phyloP scores from a whole-genome alignment of 1,284 basidiomycete genomes.

The Puccinia polysora region DNA sequence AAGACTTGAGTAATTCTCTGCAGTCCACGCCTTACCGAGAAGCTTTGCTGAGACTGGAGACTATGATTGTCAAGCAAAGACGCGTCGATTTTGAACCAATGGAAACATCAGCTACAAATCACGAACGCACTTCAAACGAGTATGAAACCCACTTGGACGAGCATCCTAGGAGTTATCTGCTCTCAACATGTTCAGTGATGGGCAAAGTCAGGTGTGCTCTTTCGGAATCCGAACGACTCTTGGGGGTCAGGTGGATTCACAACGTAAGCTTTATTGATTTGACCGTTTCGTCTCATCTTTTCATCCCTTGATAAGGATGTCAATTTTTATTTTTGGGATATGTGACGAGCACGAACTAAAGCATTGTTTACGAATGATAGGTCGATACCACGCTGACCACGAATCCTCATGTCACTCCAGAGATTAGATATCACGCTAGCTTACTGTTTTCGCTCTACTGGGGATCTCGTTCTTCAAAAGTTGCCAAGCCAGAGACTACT shows the following conservation, averaged over 20 bases:
- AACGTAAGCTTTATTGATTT: conserved; percentile 13
- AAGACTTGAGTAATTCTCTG: background rate
- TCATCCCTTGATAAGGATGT: background rate
- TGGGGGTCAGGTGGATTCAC: conserved; percentile 39
- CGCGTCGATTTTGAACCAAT: conserved; percentile 19
- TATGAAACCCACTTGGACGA: background rate
- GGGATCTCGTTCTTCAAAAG: conserved; percentile 24
- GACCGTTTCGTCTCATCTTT: background rate
- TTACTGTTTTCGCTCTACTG: conserved; percentile 37
- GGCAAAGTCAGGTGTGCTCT: conserved; percentile 38
- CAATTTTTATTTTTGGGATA: background rate
- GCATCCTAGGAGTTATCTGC: background rate
- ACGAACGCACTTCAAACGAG: too few relatives aligned
- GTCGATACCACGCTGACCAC: conserved; percentile 30
- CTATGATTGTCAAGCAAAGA: conserved; percentile 36
- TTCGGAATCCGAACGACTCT: conserved; percentile 15
- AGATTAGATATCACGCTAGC: conserved; percentile 39
- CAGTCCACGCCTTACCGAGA: background rate
- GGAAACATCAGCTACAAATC: background rate
- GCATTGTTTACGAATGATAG: background rate
- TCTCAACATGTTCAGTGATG: background rate
- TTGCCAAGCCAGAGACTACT: background rate
- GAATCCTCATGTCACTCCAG: conserved; percentile 28
- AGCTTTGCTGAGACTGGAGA: conserved; percentile 16
- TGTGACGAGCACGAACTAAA: background rate